Evolutionary conservation across 2,329 filamentous ascomycete species (phyloP), one percentile per base, ranked within the genome.

Genomic region (Volutella citrinella): DNA sequence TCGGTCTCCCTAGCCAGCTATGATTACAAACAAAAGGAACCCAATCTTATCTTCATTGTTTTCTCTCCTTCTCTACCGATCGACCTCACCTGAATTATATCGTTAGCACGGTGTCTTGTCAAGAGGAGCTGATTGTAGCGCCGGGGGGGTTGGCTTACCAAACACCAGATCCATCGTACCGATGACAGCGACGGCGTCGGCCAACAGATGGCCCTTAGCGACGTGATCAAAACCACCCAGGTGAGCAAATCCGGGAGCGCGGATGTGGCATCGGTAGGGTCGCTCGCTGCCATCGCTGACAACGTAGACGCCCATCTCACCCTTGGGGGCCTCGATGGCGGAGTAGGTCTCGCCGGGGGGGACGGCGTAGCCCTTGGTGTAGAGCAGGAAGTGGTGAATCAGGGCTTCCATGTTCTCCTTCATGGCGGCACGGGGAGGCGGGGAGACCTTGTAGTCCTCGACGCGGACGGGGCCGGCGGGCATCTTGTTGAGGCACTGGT

Each of bases 321-420:
- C 93, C 83, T 98, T 98, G 42, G 93, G 93, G n/a, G 94, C 93
- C 74, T 98, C 93, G 48, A 98, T 98, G 43, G 85, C 91, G 28
- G 84, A 90, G 75, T 98, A 98, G 6, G 93, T 98, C 75, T 98
- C 93, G 45, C 93, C 94, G 7, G 94, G 93, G 26, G 93, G 93
- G 5, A 98, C 93, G 27, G 88, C 79, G 68, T 98, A 98, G 40
- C 93, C 93, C 78, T 98, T 98, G 65, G 90, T 97, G 74, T 91
- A 98, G 34, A 98, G 82, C 49, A 98, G 71, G 78, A 98, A 98
- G 74, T 98, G 93, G 72, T 98, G 93, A 61, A 98, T 98, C 26
- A 98, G 79, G 23, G 93, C 90, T 72, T 98, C 93, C 94, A 98
- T 98, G 74, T 98, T 98, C 80, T 98, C 93, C 79, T 98, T 98